A percentile compares a stretch with the other conserved stretches of the same genome.
These are phyloP conservation scores for Epichloe glyceriae DNA, from an alignment of 2,329 filamentous ascomycete species.

Conservation along the genomic window DNA sequence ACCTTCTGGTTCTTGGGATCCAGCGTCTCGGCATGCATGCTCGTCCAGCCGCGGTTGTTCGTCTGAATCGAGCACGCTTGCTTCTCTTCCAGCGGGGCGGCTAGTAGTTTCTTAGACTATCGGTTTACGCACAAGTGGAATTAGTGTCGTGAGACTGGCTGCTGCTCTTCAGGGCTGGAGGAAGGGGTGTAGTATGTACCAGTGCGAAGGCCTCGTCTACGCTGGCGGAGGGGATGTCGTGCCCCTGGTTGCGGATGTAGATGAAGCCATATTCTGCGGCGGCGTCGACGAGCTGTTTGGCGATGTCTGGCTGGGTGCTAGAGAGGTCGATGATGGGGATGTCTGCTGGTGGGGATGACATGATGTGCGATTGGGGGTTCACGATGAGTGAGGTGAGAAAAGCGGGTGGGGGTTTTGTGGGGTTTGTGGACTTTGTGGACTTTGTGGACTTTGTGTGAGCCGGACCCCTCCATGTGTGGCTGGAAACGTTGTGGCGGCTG, in stretches of 20 bases:
- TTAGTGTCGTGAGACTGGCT: too few species aligned
- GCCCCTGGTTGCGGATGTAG: slow-evolving; percentile 66
- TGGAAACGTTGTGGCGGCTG: too few species aligned
- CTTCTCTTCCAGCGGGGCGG: slow-evolving; percentile 57
- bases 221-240: slow-evolving; percentile 51
- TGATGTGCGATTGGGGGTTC: slow-evolving; percentile 1
- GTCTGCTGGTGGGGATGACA: slow-evolving; percentile 20
- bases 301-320: slow-evolving; percentile 40
- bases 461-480: too few species aligned
- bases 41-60: slow-evolving; percentile 79
- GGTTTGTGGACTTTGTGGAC: too few species aligned
- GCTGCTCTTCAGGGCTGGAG: background rate
- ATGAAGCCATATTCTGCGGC: slow-evolving; percentile 78
- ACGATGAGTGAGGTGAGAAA: background rate
- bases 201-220: slow-evolving; percentile 63
- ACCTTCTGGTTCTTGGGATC: slow-evolving; percentile 74
- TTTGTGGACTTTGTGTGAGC: too few species aligned
- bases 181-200: slow-evolving; percentile 32
- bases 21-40: slow-evolving; percentile 76
- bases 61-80: slow-evolving; percentile 59
- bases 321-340: slow-evolving; percentile 79
- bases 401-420: too few species aligned
- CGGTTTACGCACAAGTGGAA: background rate
- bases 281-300: slow-evolving; percentile 62
- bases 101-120: slow-evolving; percentile 59